Conservation (phyloP, 78 protist species). For the Corallochytrium limacisporum region DNA sequence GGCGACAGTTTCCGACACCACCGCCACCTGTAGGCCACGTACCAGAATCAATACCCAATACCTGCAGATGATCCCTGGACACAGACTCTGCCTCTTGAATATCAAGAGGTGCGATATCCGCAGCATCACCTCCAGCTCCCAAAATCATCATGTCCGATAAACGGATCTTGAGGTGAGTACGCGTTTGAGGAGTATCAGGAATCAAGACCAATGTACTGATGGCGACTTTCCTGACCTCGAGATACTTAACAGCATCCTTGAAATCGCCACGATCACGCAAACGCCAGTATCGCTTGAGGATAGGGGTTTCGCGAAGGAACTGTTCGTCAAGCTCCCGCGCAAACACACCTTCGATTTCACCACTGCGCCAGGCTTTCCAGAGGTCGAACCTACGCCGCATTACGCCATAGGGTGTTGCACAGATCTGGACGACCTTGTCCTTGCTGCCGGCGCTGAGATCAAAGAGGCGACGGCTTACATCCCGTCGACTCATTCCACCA, state of each 20-base stretch:
- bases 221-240: slow-evolving; percentile 1
- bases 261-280: neutral
- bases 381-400: no score
- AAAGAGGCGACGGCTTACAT: no score
- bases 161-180: slow-evolving; percentile 17
- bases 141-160: neutral
- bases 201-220: slow-evolving; percentile 22
- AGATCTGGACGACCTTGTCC: no score
- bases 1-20: slow-evolving; percentile 26
- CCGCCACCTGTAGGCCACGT: slow-evolving; percentile 31
- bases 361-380: slow-evolving; percentile 17
- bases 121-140: slow-evolving; percentile 20
- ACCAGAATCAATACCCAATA: slow-evolving; percentile 9
- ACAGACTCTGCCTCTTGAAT: neutral
- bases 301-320: slow-evolving; percentile 7
- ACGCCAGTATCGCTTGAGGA: neutral
- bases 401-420: no score
- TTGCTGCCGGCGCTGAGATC: no score
- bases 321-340: slow-evolving; percentile 14
- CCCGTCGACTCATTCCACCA: no score
- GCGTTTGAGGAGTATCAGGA: slow-evolving; percentile 17
- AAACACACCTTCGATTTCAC: slow-evolving; percentile 5
- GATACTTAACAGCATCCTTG: neutral
- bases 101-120: slow-evolving; percentile 5
- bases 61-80: slow-evolving; percentile 11